Conservation (phyloP, 495 filamentous ascomycete genomes). For the Penicillium pulvis region DNA sequence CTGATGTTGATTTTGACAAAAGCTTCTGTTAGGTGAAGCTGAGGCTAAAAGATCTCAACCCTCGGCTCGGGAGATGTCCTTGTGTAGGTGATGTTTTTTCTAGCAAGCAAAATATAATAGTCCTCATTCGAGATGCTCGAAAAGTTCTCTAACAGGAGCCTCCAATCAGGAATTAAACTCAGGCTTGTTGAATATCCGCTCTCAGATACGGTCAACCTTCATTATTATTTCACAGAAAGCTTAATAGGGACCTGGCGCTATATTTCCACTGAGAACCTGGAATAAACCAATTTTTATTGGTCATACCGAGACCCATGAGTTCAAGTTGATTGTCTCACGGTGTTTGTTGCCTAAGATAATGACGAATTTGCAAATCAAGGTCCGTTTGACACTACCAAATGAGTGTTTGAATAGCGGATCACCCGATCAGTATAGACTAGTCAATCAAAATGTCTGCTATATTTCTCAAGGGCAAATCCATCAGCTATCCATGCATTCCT, state of each 20-base stretch:
- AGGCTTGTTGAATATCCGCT: not conserved
- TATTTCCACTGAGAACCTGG: conserved; percentile 32
- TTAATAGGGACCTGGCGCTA: conserved; percentile 32
- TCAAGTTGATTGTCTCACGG: not conserved
- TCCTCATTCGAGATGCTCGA: no score
- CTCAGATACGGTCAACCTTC: conserved; percentile 7
- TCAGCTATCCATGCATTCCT: not conserved
- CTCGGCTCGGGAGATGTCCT: no score
- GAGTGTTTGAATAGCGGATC: not conserved
- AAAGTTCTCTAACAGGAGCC: no score
- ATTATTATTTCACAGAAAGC: conserved; percentile 24
- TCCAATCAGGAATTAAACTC: no score
- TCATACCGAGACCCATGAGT: not conserved
- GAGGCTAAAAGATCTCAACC: no score
- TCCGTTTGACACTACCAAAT: not conserved
- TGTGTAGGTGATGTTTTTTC: no score
- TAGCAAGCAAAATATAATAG: no score
- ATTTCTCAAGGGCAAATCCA: not conserved
- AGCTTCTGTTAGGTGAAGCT: no score
- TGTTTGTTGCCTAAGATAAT: not conserved
- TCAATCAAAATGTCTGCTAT: not conserved
- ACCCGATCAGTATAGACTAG: not conserved
- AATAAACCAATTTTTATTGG: conserved; percentile 25
- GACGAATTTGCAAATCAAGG: not conserved
- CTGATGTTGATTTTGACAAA: no score